Evolutionary conservation across 176 grass and related monocot species (phyloP).

Genomic region (Musa itinerans): DNA sequence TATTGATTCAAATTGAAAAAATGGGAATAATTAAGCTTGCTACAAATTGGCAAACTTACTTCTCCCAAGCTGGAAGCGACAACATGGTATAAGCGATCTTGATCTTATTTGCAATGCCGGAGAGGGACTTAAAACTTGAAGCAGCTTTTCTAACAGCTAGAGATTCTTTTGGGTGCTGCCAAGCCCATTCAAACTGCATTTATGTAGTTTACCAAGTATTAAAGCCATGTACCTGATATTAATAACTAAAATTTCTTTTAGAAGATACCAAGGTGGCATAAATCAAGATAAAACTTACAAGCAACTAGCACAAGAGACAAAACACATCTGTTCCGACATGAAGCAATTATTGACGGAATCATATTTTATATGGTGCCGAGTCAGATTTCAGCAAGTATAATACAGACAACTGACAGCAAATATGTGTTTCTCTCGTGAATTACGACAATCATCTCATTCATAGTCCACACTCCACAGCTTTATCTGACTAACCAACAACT

Average conservation of each 20-base stretch:
- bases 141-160: slow-evolving; percentile 79
- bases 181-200: slow-evolving; percentile 90
- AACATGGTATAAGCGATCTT: slow-evolving; percentile 91
- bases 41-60: slow-evolving; percentile 30
- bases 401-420: too few relatives aligned
- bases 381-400: too few relatives aligned
- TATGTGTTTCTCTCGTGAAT: too few relatives aligned
- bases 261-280: not conserved
- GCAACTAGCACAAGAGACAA: too few relatives aligned
- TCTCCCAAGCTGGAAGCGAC: slow-evolving; percentile 75
- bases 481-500: too few relatives aligned
- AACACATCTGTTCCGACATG: too few relatives aligned
- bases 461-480: too few relatives aligned
- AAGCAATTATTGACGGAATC: too few relatives aligned
- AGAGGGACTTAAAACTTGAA: slow-evolving; percentile 66
- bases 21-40: not conserved
- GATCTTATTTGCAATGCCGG: slow-evolving; percentile 71
- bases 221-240: not conserved
- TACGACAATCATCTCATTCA: too few relatives aligned
- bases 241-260: not conserved
- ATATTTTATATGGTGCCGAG: too few relatives aligned
- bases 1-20: not conserved
- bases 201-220: not conserved
- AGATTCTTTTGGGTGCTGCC: slow-evolving; percentile 82
- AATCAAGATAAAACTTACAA: too few relatives aligned